Evolutionary conservation across 305 asterid species (phyloP), one percentile per base, ranked within the genome.

Genomic region (Plantago coronopus): DNA sequence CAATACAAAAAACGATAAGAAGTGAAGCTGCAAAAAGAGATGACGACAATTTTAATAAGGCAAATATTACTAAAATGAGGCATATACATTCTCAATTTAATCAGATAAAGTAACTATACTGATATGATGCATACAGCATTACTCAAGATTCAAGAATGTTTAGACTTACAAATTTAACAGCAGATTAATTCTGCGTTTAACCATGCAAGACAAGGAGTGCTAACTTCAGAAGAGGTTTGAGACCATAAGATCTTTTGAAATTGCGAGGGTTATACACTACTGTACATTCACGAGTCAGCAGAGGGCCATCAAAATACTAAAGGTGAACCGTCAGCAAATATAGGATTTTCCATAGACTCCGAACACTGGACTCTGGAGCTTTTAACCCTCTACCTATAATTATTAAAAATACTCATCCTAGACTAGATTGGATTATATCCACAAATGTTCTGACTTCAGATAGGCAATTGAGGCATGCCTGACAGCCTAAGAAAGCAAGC

Each of bases 1-100:
- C 79, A 93, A 83, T 74, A 89, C 96, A 82, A 89, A 93, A 76
- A 89, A 93, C 21, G 99, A 89, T 76, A 93, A 77, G 42, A 83
- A 83, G 74, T 93, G 95, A 70, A 93, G 87, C 99, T 89, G 90
- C 85, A 70, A 42, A 53, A 66, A 43, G 68, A 42, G 43, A 57
- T 22, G 47, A 4, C 71, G 55, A 19, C 44, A 54, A 47, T n/a
- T n/a, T 57, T 48, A 16, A 50, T 29, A 46, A 37, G 31, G 60
- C 18, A n/a, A 15, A 53, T 23, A 53, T 13, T 16, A 54, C 7
- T 54, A 21, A 54, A 15, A 25, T 25, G 14, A 17, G 15, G 42
- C 40, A 53, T 8, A 50, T 15, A 50, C 23, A 27, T 13, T 21
- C 17, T 9, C 55, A 38, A 38, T 38, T 0, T 29, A 11, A 11